Evolutionary conservation across 305 asterid genomes (phyloP).

Genomic region (Petunia hybrid): DNA sequence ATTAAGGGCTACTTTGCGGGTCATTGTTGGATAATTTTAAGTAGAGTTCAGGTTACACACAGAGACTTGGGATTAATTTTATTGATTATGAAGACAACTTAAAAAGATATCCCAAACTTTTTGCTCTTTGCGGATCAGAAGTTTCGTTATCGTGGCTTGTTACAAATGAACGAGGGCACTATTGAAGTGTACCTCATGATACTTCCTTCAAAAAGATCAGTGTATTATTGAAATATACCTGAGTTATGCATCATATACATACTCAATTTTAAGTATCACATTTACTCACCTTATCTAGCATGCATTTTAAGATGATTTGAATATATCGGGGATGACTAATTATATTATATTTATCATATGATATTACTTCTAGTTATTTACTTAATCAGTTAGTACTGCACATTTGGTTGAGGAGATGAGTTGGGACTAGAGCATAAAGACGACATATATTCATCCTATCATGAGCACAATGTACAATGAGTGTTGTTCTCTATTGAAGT

Average conservation of each 20-base stretch:
- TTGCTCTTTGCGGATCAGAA: slow-evolving; percentile 38
- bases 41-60: slow-evolving; percentile 39
- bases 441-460: too few relatives aligned
- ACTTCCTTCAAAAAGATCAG: background rate
- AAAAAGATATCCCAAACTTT: slow-evolving; percentile 36
- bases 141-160: too few relatives aligned
- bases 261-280: background rate
- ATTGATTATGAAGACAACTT: slow-evolving; percentile 28
- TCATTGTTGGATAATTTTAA: slow-evolving; percentile 39
- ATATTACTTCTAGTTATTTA: background rate
- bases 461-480: too few relatives aligned
- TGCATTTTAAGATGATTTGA: background rate
- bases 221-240: background rate
- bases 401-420: too few relatives aligned
- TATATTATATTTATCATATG: background rate
- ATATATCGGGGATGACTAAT: background rate
- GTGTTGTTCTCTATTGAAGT: too few relatives aligned
- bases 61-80: slow-evolving; percentile 33
- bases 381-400: too few relatives aligned
- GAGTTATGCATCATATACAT: too few relatives aligned
- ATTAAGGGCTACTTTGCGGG: slow-evolving; percentile 39
- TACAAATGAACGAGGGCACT: background rate
- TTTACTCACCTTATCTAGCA: too few relatives aligned
- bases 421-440: too few relatives aligned
- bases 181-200: background rate